A percentile compares a stretch with the other conserved stretches of the same genome.
Conservation (phyloP, 495 filamentous ascomycete genomes). For the Xanthoparmelia taractica region DNA sequence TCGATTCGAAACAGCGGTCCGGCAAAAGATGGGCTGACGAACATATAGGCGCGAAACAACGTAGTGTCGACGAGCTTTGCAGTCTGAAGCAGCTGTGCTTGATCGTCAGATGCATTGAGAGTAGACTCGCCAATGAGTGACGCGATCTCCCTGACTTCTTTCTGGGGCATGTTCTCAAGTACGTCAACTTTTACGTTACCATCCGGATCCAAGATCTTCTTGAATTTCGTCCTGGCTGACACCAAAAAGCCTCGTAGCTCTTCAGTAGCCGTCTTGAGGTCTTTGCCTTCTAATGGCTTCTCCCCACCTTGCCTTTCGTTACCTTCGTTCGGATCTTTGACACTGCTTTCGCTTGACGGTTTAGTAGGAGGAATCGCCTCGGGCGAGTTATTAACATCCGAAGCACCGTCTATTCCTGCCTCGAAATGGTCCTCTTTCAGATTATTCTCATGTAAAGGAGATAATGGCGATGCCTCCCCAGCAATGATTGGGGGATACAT, state of each 20-base stretch:
- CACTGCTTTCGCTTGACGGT: constrained; percentile 16
- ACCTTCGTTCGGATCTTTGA: constrained; percentile 21
- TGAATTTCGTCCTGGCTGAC: constrained; percentile 70
- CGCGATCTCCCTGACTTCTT: constrained; percentile 38
- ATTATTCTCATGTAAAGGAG: constrained; percentile 17
- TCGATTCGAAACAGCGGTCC: constrained; percentile 89
- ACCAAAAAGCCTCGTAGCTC: constrained; percentile 81
- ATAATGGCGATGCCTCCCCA: constrained; percentile 60
- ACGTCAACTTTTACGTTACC: constrained; percentile 62
- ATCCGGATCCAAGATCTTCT: constrained; percentile 68
- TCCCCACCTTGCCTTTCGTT: constrained; percentile 32
- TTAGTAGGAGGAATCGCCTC: background rate
- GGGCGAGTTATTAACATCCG: background rate
- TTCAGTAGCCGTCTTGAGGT: constrained; percentile 68
- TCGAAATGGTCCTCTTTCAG: background rate
- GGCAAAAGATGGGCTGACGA: constrained; percentile 72
- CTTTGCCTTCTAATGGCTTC: constrained; percentile 60
- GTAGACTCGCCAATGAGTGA: constrained; percentile 32
- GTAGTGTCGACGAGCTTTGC: constrained; percentile 86
- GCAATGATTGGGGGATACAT: constrained; percentile 80
- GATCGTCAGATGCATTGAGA: constrained; percentile 47
- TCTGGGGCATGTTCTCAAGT: constrained; percentile 41
- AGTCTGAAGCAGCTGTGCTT: constrained; percentile 61
- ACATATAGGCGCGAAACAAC: constrained; percentile 90
- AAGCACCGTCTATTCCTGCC: background rate